These are phyloP conservation scores for Blastocystis sp. DNA, from an alignment of 352 stramenopile genomes.

Conservation along the genomic window DNA sequence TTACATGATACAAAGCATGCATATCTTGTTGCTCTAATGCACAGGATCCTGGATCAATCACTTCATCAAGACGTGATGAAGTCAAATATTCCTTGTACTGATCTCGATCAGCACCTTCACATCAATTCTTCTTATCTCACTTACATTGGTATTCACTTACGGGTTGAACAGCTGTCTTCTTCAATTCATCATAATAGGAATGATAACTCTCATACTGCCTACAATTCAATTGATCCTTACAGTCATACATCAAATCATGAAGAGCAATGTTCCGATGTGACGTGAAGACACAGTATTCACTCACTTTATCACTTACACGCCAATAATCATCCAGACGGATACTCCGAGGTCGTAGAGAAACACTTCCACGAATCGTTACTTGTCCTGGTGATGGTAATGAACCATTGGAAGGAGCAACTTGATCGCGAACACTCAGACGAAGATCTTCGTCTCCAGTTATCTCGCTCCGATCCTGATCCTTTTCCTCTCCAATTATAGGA, in stretches of 20 bases:
- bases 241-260: background rate
- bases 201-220: slow-evolving; percentile 21
- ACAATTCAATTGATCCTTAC: background rate
- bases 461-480: background rate
- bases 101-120: background rate
- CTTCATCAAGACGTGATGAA: background rate
- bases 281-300: slow-evolving; percentile 2
- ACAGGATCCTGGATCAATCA: background rate
- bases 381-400: background rate
- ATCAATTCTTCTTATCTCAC: background rate
- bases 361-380: background rate
- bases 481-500: background rate
- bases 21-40: slow-evolving; percentile 26
- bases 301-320: background rate
- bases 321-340: background rate
- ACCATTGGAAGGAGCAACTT: background rate
- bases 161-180: background rate
- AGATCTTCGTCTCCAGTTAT: background rate
- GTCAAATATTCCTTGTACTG: background rate
- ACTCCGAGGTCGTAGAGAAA: background rate
- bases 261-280: background rate
- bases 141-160: slow-evolving; percentile 17
- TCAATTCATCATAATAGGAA: background rate
- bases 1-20: background rate
- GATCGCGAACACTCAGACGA: background rate